phyloP scores from a whole-genome alignment of 1,139 yeast genomes.

The Pichia sp. region DNA sequence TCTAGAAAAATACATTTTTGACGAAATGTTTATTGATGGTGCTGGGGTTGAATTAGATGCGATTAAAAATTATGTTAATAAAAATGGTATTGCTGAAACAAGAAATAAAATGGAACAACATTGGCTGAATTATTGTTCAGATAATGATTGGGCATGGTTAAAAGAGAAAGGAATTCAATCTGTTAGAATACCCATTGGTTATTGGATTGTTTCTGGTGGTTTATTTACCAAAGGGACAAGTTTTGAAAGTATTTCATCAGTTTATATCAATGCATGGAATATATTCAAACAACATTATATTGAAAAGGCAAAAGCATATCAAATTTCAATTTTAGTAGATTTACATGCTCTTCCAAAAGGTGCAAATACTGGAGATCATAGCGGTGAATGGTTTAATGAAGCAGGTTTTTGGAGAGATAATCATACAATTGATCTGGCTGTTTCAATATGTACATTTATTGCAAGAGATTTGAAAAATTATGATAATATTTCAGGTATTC shows the following conservation, averaged over 20 bases:
- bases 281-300: slow-evolving; percentile 40
- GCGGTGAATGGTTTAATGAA: slow-evolving; percentile 57
- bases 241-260: slow-evolving; percentile 47
- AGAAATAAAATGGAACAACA: slow-evolving; percentile 53
- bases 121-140: slow-evolving; percentile 60
- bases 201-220: slow-evolving; percentile 77
- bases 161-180: slow-evolving; percentile 61
- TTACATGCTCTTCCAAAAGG: slow-evolving; percentile 90
- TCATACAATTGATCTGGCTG: slow-evolving; percentile 40
- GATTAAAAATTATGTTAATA: slow-evolving; percentile 41
- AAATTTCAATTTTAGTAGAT: slow-evolving; percentile 75
- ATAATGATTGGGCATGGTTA: slow-evolving; percentile 78
- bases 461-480: slow-evolving; percentile 49
- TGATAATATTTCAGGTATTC: slow-evolving; percentile 76
- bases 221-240: slow-evolving; percentile 51
- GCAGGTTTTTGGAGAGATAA: slow-evolving; percentile 61
- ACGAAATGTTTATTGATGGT: slow-evolving; percentile 44
- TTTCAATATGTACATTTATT: slow-evolving; percentile 50
- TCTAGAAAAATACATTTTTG: slow-evolving; percentile 70
- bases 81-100: slow-evolving; percentile 51
- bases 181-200: slow-evolving; percentile 82
- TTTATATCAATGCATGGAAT: slow-evolving; percentile 69
- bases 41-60: slow-evolving; percentile 72
- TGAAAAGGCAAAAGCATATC: slow-evolving; percentile 45
- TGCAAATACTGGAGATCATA: slow-evolving; percentile 78